Conservation (phyloP, 2,329 filamentous ascomycete species). For the Cladobotryum protrusum region DNA sequence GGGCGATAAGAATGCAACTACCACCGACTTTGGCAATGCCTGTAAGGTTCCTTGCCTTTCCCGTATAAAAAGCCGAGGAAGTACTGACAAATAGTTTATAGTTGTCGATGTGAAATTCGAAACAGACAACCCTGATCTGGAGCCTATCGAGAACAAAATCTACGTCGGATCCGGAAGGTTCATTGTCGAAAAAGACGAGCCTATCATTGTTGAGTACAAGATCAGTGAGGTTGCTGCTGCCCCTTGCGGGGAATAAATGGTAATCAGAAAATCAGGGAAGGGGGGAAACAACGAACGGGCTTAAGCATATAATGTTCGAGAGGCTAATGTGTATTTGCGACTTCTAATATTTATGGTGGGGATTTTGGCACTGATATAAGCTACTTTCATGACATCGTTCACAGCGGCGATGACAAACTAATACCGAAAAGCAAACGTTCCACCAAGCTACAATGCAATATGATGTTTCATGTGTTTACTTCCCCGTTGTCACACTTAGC, state of each 20-base stretch:
- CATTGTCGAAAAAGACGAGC: conserved; percentile 28
- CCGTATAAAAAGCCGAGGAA: background rate
- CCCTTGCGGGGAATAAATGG: background rate
- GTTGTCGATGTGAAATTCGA: background rate
- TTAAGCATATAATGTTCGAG: no score
- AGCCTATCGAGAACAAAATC: conserved; percentile 36
- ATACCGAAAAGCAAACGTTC: no score
- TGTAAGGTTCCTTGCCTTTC: background rate
- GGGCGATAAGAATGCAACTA: conserved; percentile 28
- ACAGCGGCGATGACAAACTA: no score
- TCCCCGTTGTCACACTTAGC: background rate
- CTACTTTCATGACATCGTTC: no score
- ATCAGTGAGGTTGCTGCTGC: conserved; percentile 32
- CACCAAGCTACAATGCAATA: no score
- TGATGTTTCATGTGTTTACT: no score
- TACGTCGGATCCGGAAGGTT: conserved; percentile 26
- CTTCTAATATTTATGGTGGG: no score
- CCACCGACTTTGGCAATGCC: background rate
- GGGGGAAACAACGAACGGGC: background rate
- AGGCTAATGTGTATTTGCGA: no score
- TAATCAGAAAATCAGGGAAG: background rate
- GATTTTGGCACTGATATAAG: no score
- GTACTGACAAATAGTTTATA: background rate
- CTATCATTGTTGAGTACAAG: conserved; percentile 35
- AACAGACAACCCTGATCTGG: background rate